Base-by-base conservation (phyloP, 169 alveolate species). In the Eimeria necatrix region DNA sequence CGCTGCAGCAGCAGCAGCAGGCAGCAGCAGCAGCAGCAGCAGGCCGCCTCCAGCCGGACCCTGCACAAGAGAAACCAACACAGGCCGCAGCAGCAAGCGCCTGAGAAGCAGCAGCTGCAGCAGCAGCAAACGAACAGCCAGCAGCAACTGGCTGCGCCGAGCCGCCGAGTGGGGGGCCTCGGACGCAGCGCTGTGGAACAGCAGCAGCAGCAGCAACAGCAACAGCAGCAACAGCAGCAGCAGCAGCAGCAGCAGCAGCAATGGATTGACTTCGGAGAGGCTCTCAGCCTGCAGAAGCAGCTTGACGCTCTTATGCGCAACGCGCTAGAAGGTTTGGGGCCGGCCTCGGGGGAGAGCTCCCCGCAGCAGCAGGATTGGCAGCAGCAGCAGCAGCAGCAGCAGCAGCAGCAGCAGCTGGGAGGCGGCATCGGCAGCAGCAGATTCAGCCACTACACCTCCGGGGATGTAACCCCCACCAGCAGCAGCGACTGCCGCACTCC, bases 1-100 rank as follows among this genome's bases (percentile, higher is more conserved):
- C 87, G 87, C 49, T 78, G 87, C 87, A 78, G 68, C 87, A 49
- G 59, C 85, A 74, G 87, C 68, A 48, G 60, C 85, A 74, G 85
- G 85, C 85, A 74, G 85, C 85, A 74, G 60, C 85, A 74, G 59
- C 85, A 74, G 85, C 85, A 74, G 59, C 85, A 74, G 85, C 61
- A 32, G 49, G 85, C 85, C 20, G 32, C 85, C n/a, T 10, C 85
- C 14, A 53, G 85, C 61, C 24, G 85, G 26, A 41, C 85, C 61
- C 26, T 46, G 24, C 85, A 32, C 18, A 74, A 74, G 60, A 74
- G 85, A 10, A 10, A 56, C 20, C 59, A 32, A 41, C 85, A 46
- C 61, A 32, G 59, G 61, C 53, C n/a, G 18, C 85, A 74, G 59
- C 85, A 74, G 85, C 85, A 74, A 53, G 85, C 41, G 59, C 61